These are phyloP conservation scores for Castanea mollissima DNA, from an alignment of 306 rosid genomes.

Conservation along the genomic window DNA sequence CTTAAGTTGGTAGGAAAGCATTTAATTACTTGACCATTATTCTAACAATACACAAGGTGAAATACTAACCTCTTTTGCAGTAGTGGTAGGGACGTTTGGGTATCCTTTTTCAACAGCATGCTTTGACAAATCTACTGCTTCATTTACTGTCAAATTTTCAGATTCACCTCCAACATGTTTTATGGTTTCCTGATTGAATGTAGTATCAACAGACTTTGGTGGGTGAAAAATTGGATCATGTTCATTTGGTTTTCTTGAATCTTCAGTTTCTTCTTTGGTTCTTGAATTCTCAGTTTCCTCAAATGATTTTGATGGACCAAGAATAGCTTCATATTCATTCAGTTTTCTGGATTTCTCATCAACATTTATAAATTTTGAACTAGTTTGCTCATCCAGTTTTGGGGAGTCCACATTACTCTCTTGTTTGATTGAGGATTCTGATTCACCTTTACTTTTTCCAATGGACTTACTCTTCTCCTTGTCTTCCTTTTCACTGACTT, in stretches of 20 bases:
- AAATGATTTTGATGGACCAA: background rate
- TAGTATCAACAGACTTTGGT: background rate
- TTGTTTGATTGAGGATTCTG: conserved; percentile 4
- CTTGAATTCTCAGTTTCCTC: background rate
- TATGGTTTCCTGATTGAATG: background rate
- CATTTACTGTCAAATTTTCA: no score
- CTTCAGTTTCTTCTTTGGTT: background rate
- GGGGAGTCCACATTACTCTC: conserved; percentile 5
- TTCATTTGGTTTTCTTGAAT: background rate
- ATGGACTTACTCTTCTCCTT: conserved; percentile 10
- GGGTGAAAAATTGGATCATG: background rate
- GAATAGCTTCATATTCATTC: conserved; percentile 21
- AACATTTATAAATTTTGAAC: background rate
- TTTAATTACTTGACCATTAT: no score
- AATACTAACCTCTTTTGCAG: conserved; percentile 7
- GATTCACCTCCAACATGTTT: conserved; percentile 9
- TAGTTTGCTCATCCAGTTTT: background rate
- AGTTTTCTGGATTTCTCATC: conserved; percentile 12
- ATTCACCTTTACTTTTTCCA: conserved; percentile 21
- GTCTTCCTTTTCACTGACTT: conserved; percentile 3
- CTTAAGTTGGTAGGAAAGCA: no score
- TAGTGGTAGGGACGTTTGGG: no score
- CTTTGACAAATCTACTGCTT: no score
- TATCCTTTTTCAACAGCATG: no score
- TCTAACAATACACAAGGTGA: background rate